Evolutionary conservation across 2,329 filamentous ascomycete genomes (phyloP), one percentile per base, ranked within the genome.

Genomic region (Calonectria pteridis): DNA sequence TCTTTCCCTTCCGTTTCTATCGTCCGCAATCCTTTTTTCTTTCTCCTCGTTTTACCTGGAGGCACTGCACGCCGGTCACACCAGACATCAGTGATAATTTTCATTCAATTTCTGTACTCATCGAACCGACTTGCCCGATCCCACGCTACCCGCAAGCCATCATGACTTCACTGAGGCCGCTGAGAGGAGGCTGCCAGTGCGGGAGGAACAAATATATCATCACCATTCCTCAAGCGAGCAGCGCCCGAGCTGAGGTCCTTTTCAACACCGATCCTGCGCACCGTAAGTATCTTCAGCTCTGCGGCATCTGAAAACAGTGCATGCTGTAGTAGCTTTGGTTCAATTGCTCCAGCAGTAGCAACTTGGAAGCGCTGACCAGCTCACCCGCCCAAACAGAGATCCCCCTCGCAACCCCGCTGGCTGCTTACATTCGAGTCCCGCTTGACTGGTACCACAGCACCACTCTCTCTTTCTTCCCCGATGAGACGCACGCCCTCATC

Each of bases 181-280:
- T 98, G 71, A 91, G 90, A 76, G 95, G 95, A 80, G 91, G 92
- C 76, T 98, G 96, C 86, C 92, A 93, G 67, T 98, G 96, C 84
- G 95, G 95, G 71, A 92, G 96, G 74, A 98, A 97, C 81, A 90
- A 93, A 81, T 98, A 98, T 85, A 88, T 92, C 72, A 91, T 98
- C 77, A 85, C 91, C 58, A 88, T 96, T 29, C 95, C 95, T 1
- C 83, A 87, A 26, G 84, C 88, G 78, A 86, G 89, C 50, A 84
- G 86, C 49, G 86, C 91, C 40, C 85, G 89, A 65, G 91, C 93
- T 20, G 89, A 92, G 77, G 91, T 97, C 28, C 90, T 95, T 75
- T 97, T 98, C 82, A 93, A 95, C 84, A 92, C 92, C 46, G 90
- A 91, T 73, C 87, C 88, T 70, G 87, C 89, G 49, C 94, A 94